Percentiles rank a stretch among this genome's conserved stretches.
Conservation (phyloP, 176 grass and related monocot species). For the Oryza meridionalis region DNA sequence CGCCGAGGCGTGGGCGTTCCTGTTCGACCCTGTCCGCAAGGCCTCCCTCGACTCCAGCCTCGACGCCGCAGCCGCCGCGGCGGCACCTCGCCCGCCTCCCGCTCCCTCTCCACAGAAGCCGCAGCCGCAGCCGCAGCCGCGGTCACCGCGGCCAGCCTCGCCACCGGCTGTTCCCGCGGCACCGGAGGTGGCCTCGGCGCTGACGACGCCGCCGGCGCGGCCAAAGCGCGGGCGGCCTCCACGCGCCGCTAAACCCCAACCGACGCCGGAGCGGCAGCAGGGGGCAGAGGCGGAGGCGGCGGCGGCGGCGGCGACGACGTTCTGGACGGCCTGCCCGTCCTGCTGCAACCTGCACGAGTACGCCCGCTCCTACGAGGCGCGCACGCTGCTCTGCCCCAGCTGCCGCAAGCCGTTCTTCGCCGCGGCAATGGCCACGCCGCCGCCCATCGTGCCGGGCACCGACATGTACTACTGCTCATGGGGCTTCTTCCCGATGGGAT, state of each 20-base stretch:
- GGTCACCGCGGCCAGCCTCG: background rate
- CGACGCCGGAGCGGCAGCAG: background rate
- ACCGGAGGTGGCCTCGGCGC: background rate
- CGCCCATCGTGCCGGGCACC: conserved; percentile 60
- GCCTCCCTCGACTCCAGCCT: conserved; percentile 56
- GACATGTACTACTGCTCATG: conserved; percentile 75
- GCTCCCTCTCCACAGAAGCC: background rate
- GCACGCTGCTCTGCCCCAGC: conserved; percentile 56
- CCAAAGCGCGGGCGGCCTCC: no score
- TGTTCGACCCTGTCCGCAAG: conserved; percentile 53
- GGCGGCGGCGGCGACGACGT: conserved; percentile 17
- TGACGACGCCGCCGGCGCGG: background rate
- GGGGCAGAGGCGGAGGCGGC: background rate
- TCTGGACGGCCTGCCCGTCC: conserved; percentile 63
- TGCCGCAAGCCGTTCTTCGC: conserved; percentile 55
- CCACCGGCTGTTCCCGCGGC: conserved; percentile 1
- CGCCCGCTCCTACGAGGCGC: conserved; percentile 48
- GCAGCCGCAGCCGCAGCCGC: background rate
- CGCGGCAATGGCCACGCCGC: conserved; percentile 40
- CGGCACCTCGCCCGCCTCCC: background rate
- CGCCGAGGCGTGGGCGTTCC: conserved; percentile 50
- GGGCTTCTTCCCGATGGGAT: conserved; percentile 75
- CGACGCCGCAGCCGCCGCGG: conserved; percentile 18
- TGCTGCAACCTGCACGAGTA: conserved; percentile 67
- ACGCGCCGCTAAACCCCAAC: background rate